A percentile compares a stretch with the other conserved stretches of the same genome.
Conservation (phyloP, 1,284 basidiomycete genomes). For the Tilletiopsis washingtonensis region DNA sequence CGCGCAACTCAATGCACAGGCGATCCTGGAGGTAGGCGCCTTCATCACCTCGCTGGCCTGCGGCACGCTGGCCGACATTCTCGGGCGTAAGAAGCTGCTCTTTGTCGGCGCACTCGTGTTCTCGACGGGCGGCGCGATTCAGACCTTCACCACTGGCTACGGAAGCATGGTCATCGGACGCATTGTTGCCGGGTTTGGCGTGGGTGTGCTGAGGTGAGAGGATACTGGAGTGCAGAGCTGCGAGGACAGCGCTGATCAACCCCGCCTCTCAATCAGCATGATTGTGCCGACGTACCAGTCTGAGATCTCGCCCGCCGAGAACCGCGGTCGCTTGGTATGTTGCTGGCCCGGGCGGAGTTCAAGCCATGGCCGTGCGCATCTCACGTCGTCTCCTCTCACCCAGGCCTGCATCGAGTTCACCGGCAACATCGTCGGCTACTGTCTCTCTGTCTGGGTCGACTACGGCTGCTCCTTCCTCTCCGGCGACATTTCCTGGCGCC, state of each 20-base stretch:
- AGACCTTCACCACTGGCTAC: constrained; percentile 79
- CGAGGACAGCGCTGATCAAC: background rate
- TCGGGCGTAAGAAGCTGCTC: constrained; percentile 79
- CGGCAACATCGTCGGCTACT: constrained; percentile 75
- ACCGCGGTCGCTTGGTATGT: constrained; percentile 50
- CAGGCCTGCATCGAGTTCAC: constrained; percentile 92
- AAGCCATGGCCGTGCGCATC: too few relatives aligned
- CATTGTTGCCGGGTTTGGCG: constrained; percentile 81
- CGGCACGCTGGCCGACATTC: constrained; percentile 74
- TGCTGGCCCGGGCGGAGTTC: too few relatives aligned
- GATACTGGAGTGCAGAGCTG: background rate
- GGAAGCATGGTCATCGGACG: constrained; percentile 78
- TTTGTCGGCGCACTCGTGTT: constrained; percentile 81
- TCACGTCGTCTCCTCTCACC: too few relatives aligned
- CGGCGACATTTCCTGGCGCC: constrained; percentile 49
- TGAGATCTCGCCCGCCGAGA: constrained; percentile 88
- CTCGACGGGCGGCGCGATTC: constrained; percentile 76
- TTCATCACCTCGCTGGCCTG: constrained; percentile 70
- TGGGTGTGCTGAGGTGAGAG: constrained; percentile 69
- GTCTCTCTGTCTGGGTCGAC: constrained; percentile 71
- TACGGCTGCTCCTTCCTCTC: constrained; percentile 76
- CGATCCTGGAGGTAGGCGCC: constrained; percentile 79
- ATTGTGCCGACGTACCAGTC: constrained; percentile 97
- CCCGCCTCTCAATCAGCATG: constrained; percentile 50
- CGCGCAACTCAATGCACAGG: too few relatives aligned